Evolutionary conservation across 371 early-diverging fungal species (phyloP), one percentile per base, ranked within the genome.

Genomic region (Chytridiales sp.): DNA sequence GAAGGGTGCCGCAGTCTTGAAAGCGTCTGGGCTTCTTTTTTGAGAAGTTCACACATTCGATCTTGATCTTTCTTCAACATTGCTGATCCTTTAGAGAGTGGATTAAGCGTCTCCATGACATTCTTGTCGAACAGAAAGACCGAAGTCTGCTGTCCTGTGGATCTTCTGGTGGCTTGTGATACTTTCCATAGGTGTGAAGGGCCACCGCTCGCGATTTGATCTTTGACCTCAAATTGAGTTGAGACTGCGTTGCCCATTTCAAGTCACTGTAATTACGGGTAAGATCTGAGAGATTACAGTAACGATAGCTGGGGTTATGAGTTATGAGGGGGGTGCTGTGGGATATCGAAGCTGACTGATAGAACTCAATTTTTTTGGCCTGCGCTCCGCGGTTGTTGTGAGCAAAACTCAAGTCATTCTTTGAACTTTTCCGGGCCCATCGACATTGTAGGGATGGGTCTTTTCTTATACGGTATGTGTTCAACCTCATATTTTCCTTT

Each of bases 1-100:
- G 84, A 81, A 2, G 94, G 94, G 61, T 93, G 94, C 47, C 93
- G 82, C 56, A 93, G 66, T 32, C 88, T 79, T n/a, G 90, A 74
- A 22, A 91, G 74, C 64, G 39, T 61, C 36, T 53, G 31, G 47
- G 79, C 87, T 75, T 91, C 89, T 57, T 77, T 76, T 61, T 83
- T 84, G 30, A 89, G 68, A 38, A 84, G 59, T 36, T 84, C 85
- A 30, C 82, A 73, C 15, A 88, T 75, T 31, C 62, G 59, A 42
- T 84, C 83, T 32, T 76, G 84, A 49, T 84, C 9, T 72, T 69
- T 51, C 62, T 72, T 17, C 79, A 77, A 27, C 39, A 42, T 55
- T 27, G n/a, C 46, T 35, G 8, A 78, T 39, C 43, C 70, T 47
- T 65, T 42, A 22, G 74, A 44, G 79, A 79, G 50, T 76, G 78